Evolutionary conservation across 106 monocot genomes (phyloP).

Genomic region (Dendrobium huoshanense): DNA sequence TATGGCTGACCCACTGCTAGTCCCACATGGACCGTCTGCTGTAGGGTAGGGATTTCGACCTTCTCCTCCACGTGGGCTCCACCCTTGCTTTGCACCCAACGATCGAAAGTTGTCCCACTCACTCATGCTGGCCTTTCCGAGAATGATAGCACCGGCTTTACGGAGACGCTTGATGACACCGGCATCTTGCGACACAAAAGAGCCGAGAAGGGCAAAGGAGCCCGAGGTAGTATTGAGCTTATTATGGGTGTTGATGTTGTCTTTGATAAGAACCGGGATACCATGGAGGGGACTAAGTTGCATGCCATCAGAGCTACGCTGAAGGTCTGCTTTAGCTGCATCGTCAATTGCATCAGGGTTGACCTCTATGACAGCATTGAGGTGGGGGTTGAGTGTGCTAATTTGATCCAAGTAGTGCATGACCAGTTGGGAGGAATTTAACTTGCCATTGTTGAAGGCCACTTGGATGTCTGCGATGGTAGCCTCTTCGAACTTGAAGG

Average conservation of each 20-base stretch:
- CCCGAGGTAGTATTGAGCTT: conserved; percentile 61
- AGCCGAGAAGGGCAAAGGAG: conserved; percentile 54
- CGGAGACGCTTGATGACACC: conserved; percentile 44
- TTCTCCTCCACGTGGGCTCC: conserved; percentile 64
- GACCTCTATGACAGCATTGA: conserved; percentile 49
- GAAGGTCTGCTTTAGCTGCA: conserved; percentile 30
- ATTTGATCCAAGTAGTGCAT: conserved; percentile 26
- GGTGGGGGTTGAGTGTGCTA: conserved; percentile 25
- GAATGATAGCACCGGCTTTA: conserved; percentile 49
- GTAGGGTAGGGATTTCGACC: conserved; percentile 63
- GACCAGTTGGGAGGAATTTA: conserved; percentile 36
- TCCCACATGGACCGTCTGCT: conserved; percentile 45
- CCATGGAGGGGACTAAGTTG: conserved; percentile 19
- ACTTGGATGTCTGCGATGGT: conserved; percentile 39
- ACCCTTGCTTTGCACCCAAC: conserved; percentile 26
- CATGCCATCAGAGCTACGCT: not conserved
- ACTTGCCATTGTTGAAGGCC: conserved; percentile 26
- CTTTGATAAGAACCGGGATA: conserved; percentile 49
- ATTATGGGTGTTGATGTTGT: conserved; percentile 43
- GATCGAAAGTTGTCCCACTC: conserved; percentile 64
- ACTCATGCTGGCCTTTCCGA: conserved; percentile 80
- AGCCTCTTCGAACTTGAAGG: conserved; percentile 39
- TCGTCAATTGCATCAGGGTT: conserved; percentile 38
- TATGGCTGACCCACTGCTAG: conserved; percentile 80
- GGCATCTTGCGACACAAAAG: conserved; percentile 37